Conservation (phyloP, 164 flowering plant species). For the Vitis rupestris region DNA sequence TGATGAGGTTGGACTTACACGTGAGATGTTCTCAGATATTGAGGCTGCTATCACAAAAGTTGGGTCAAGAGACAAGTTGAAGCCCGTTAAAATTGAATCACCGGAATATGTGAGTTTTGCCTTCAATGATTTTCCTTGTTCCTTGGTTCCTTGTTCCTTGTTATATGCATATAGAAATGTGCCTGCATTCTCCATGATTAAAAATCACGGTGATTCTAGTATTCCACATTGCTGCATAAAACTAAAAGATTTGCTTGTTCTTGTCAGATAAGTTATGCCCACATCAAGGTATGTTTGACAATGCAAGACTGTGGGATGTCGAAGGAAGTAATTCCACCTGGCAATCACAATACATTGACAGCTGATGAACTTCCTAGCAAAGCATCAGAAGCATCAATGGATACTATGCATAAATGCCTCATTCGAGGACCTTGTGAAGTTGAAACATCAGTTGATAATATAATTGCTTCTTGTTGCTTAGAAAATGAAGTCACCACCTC, state of each 20-base stretch:
- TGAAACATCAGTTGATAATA: conserved; percentile 5
- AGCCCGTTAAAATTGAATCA: conserved; percentile 55
- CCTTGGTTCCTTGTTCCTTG: neutral
- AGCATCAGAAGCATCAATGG: conserved; percentile 7
- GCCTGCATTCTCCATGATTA: neutral
- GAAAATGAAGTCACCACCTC: conserved; percentile 12
- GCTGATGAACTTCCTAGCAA: conserved; percentile 13
- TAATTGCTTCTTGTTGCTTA: neutral
- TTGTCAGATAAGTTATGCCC: conserved; percentile 46
- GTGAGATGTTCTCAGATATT: conserved; percentile 26
- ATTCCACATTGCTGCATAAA: neutral
- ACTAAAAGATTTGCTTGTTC: neutral
- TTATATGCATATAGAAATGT: neutral
- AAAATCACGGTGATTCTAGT: neutral
- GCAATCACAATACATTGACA: neutral
- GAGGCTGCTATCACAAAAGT: conserved; percentile 41
- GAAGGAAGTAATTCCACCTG: conserved; percentile 12
- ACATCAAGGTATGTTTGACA: conserved; percentile 40
- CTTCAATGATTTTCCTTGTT: neutral
- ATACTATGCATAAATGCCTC: neutral
- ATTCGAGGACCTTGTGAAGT: conserved; percentile 4
- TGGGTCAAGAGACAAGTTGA: conserved; percentile 55
- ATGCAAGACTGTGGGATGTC: conserved; percentile 36
- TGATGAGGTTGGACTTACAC: conserved; percentile 38
- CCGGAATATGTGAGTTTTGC: conserved; percentile 49